phyloP scores from a whole-genome alignment of 1,284 basidiomycete species.

The Anthracocystis panici-leucophaei region DNA sequence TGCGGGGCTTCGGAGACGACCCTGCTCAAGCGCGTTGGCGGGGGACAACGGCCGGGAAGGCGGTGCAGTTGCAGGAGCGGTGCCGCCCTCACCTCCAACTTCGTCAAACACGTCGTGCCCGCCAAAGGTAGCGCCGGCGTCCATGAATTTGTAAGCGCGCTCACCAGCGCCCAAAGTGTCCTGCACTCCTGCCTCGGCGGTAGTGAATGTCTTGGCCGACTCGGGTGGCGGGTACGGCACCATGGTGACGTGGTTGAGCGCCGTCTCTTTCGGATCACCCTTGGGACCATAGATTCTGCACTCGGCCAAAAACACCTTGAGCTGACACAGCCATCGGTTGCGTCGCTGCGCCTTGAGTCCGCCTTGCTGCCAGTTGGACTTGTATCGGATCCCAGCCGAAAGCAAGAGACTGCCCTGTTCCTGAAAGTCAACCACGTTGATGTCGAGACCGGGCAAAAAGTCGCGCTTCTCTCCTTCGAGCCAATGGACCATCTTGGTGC shows the following conservation, averaged over 20 bases:
- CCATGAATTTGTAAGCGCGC: constrained; percentile 46
- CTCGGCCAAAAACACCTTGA: constrained; percentile 80
- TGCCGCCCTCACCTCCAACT: constrained; percentile 9
- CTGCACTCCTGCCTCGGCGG: constrained; percentile 33
- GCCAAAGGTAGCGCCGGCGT: constrained; percentile 36
- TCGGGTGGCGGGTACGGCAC: constrained; percentile 48
- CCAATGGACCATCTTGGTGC: constrained; percentile 84
- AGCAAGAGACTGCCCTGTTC: constrained; percentile 84
- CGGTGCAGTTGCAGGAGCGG: constrained; percentile 40
- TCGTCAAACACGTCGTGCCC: constrained; percentile 50
- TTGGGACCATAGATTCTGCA: constrained; percentile 81
- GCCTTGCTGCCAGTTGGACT: constrained; percentile 82
- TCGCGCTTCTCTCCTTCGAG: constrained; percentile 73
- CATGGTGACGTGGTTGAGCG: constrained; percentile 29
- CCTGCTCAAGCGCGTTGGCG: constrained; percentile 49
- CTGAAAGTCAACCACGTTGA: constrained; percentile 77
- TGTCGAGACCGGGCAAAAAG: constrained; percentile 67
- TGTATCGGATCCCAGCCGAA: constrained; percentile 87
- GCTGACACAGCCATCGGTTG: constrained; percentile 90
- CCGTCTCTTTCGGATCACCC: constrained; percentile 71
- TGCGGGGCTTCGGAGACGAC: constrained; percentile 26
- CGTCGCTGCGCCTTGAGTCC: constrained; percentile 80
- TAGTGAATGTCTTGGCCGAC: constrained; percentile 20
- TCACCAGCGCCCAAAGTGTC: constrained; percentile 41
- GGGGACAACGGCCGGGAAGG: constrained; percentile 45